Conservation (phyloP, 2,329 filamentous ascomycete genomes). For the Huntiella decipiens region DNA sequence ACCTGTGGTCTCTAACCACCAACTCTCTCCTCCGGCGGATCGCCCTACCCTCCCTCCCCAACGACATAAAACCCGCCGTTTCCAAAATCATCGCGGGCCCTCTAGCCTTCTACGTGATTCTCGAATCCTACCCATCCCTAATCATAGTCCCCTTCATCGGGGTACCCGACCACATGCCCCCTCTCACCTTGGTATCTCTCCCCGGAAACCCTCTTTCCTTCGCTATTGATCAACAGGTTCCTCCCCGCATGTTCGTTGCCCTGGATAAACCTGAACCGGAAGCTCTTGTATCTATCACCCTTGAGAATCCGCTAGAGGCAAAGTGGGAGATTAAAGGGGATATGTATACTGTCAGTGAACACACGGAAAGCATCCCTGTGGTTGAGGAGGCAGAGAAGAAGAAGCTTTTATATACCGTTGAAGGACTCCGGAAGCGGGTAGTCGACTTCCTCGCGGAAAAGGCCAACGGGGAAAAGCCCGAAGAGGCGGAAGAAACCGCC, state of each 20-base stretch:
- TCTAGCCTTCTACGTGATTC: conserved; percentile 21
- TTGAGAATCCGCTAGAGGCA: not conserved
- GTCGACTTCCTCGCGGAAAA: conserved; percentile 13
- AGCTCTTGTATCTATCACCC: conserved; percentile 14
- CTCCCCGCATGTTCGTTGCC: conserved; percentile 7
- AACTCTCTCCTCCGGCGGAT: no score
- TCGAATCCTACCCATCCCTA: conserved; percentile 38
- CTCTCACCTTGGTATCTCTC: conserved; percentile 47
- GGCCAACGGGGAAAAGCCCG: conserved; percentile 9
- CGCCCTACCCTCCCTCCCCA: not conserved
- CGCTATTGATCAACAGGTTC: conserved; percentile 16
- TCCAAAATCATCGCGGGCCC: conserved; percentile 15
- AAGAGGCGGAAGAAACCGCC: conserved; percentile 13
- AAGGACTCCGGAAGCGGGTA: conserved; percentile 28
- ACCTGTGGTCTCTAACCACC: conserved; percentile 39
- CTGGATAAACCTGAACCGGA: conserved; percentile 19
- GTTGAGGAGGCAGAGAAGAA: conserved; percentile 22
- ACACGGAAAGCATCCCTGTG: conserved; percentile 17
- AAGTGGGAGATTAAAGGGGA: not conserved
- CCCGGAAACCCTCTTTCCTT: conserved; percentile 34
- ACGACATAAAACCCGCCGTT: conserved; percentile 25
- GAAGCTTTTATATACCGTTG: conserved; percentile 26
- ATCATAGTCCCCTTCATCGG: conserved; percentile 40
- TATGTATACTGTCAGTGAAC: conserved; percentile 13
- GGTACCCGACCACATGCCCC: conserved; percentile 29